These are phyloP conservation scores for Bipolaris zeicola DNA, from an alignment of 2,329 filamentous ascomycete genomes.

Conservation along the genomic window DNA sequence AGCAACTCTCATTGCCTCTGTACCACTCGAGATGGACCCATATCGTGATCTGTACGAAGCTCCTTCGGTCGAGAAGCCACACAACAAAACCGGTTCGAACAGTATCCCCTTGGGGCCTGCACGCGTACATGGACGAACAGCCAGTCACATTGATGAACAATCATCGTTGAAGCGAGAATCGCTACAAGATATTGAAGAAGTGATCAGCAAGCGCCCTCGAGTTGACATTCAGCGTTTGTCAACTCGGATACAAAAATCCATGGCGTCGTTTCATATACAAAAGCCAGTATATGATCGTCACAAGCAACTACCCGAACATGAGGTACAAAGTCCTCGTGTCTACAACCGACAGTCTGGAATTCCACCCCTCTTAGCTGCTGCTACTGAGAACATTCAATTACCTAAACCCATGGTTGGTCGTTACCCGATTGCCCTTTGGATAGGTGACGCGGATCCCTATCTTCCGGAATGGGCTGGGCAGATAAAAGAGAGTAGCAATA, in stretches of 20 bases:
- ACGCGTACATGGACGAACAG: not conserved
- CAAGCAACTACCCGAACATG: not conserved
- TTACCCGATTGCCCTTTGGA: slow-evolving; percentile 15
- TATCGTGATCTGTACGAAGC: slow-evolving; percentile 24
- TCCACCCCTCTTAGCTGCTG: not conserved
- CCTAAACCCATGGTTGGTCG: not conserved
- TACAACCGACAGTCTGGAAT: not conserved
- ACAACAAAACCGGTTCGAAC: slow-evolving; percentile 24
- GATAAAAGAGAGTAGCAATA: not conserved
- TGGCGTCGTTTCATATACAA: not conserved
- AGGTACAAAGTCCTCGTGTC: not conserved
- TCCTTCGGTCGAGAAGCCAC: slow-evolving; percentile 2
- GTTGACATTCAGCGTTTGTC: slow-evolving; percentile 16
- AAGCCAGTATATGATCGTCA: not conserved
- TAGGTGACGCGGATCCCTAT: not conserved
- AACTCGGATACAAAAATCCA: slow-evolving; percentile 7
- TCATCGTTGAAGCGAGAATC: slow-evolving; percentile 4
- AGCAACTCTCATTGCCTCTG: slow-evolving; percentile 16
- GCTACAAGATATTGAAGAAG: not conserved
- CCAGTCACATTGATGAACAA: not conserved
- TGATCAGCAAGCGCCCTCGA: slow-evolving; percentile 18
- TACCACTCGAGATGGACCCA: slow-evolving; percentile 15
- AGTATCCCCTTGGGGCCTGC: slow-evolving; percentile 17
- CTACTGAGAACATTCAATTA: too few species aligned
- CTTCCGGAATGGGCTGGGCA: not conserved